Base-by-base conservation (phyloP, 805 yeast genomes). In the Tetrapisispora pingtungensis region DNA sequence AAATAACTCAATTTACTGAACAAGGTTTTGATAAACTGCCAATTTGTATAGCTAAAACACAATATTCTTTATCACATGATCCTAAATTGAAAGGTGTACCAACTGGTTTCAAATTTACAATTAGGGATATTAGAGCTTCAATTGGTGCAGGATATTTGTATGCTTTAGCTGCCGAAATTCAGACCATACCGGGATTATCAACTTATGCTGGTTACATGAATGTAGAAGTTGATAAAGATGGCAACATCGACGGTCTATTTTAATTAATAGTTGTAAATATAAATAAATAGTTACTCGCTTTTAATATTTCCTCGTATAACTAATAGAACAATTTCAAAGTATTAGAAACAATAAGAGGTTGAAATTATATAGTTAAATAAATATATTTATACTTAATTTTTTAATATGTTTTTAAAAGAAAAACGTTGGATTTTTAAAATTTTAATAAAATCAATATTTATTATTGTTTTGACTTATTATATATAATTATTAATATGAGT, bases 181-280 rank as follows among this genome's bases (percentile, higher is more conserved):
- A 84, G 81, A 90, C 98, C 24, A 89, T 90, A 56, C 98, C 98
- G 24, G 98, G 98, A 48, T 72, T 90, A 60, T 94, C 97, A 45
- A 90, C 97, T 10, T 89, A 85, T 63, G 84, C 94, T 55, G 97
- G 97, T 22, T 90, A 84, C 72, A 86, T 90, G 96, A 85, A 89
- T 60, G 96, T 90, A 47, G 98, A 90, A 66, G 93, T 90, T 44
- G 79, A 84, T 63, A 75, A 72, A 15, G 84, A 86, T 28, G 98
- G 97, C 46, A 88, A 88, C 60, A 89, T 90, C 54, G 95, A 87
- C 56, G 97, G 97, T 27, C 73, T 89, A 62, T 89, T 89, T 62
- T 89, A 71, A 57, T 13, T 10, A 8, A n/a, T n/a, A 4, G 17
- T 7, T 24, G 24, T 7, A n/a, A 18, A 15, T 33, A 6, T n/a